Evolutionary conservation across 495 filamentous ascomycete genomes (phyloP).

Genomic region (Xylaria flabelliformis): DNA sequence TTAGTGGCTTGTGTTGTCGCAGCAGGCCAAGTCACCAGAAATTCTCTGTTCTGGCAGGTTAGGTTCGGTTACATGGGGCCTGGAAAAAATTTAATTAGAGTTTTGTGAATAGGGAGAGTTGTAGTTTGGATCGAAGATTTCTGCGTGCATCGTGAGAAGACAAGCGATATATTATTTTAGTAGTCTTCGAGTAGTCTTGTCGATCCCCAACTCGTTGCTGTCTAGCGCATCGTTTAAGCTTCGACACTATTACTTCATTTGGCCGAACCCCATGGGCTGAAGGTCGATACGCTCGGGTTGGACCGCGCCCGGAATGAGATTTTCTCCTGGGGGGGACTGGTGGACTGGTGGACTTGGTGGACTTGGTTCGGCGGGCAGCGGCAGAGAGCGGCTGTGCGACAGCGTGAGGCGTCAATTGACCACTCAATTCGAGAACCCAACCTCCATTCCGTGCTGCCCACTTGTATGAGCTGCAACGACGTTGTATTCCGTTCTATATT

Average conservation of each 20-base stretch:
- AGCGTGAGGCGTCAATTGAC: constrained; percentile 19
- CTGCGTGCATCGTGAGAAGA: constrained; percentile 14
- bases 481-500: constrained; percentile 9
- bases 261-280: constrained; percentile 20
- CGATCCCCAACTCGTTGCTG: constrained; percentile 4
- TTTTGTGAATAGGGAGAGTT: not conserved
- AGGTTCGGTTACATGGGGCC: not conserved
- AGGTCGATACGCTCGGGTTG: constrained; percentile 8
- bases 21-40: not conserved
- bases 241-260: constrained; percentile 1
- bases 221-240: constrained; percentile 14
- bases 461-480: not conserved
- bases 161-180: not conserved
- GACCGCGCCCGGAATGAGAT: constrained; percentile 23
- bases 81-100: not conserved
- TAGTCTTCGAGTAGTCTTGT: constrained; percentile 1
- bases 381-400: constrained; percentile 14
- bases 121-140: constrained; percentile 13
- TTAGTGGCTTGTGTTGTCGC: constrained; percentile 7
- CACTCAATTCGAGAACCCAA: constrained; percentile 1
- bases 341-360: not conserved
- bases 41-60: not conserved
- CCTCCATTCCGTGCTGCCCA: constrained; percentile 13
- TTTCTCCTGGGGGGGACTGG: constrained; percentile 10
- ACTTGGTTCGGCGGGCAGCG: constrained; percentile 3